These are phyloP conservation scores for Rubia balearica DNA, from an alignment of 305 asterid species.

Conservation along the genomic window DNA sequence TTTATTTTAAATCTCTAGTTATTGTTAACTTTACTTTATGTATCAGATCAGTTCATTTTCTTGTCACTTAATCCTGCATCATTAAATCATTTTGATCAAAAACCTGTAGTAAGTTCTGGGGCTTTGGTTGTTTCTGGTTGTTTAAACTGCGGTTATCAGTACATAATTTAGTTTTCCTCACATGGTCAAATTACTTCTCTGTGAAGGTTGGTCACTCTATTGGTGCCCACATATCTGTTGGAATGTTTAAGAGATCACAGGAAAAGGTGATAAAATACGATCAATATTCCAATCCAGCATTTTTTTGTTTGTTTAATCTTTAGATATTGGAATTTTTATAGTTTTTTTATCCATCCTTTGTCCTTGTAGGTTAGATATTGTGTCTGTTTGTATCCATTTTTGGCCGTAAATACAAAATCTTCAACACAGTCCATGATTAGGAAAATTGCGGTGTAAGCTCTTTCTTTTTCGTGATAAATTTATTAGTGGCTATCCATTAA, in stretches of 20 bases:
- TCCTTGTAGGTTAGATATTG: constrained; percentile 50
- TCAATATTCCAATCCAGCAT: not conserved
- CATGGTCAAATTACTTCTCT: constrained; percentile 22
- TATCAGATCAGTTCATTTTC: not conserved
- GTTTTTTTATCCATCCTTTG: constrained; percentile 8
- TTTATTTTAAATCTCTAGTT: not conserved
- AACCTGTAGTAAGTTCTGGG: not conserved
- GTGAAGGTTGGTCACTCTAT: constrained; percentile 89
- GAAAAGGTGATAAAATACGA: constrained; percentile 48
- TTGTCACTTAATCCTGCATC: not conserved
- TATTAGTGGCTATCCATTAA: not conserved
- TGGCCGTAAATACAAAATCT: constrained; percentile 59
- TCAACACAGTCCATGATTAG: constrained; percentile 47
- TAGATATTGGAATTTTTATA: not conserved
- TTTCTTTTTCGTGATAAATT: not conserved
- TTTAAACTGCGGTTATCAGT: not conserved
- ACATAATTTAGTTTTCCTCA: constrained; percentile 1
- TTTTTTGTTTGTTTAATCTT: constrained; percentile 6
- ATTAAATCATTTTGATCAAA: not conserved
- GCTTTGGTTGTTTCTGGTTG: not conserved
- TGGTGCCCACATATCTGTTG: constrained; percentile 73
- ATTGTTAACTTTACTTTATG: not conserved
- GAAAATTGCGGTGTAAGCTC: constrained; percentile 42
- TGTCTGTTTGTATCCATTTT: constrained; percentile 70
- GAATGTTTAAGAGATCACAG: constrained; percentile 49